Evolutionary conservation across 2,329 filamentous ascomycete species (phyloP), one percentile per base, ranked within the genome.

Genomic region (Metarhizium sp.): DNA sequence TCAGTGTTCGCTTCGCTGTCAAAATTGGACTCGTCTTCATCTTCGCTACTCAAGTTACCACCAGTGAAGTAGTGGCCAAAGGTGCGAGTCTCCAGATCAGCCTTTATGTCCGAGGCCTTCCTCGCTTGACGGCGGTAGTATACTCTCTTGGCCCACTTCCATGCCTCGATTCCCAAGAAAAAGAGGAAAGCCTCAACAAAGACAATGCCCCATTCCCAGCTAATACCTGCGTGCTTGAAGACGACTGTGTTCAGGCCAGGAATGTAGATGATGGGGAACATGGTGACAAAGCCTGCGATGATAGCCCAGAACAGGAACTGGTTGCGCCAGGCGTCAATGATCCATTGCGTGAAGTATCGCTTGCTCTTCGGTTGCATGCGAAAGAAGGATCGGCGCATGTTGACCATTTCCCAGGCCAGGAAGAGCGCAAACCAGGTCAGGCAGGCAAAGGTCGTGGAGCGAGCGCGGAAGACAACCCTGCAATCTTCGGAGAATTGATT

Each of bases 341-440:
- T 77, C 84, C 85, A 88, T 60, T 87, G 81, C 0, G 81, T 84
- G 58, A 84, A 79, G 63, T 82, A 81, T 49, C 70, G 73, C 61
- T 79, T 81, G 53, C 78, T 81, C 54, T 75, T 74, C 5, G 85
- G 83, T 61, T 87, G 78, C 82, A 89, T 87, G 62, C 80, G 78
- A 77, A 90, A 90, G 72, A 90, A 87, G 5, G 80, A 84, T 51
- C 84, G 79, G 30, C 86, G 81, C 73, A 87, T 78, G 59, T 87
- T 77, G 57, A 88, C 75, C 78, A 88, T 86, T 64, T 90, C 85
- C 87, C 86, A 90, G 0, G 86, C 87, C 10, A 88, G 77, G 73
- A 90, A 87, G 29, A 89, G 77, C 0, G 85, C 84, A 56, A 84
- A 86, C 86, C 86, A 90, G 1, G 86, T 89, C 55, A 90, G 73